Percentiles rank a stretch among this genome's conserved stretches.
These are phyloP conservation scores for Ilex paraguariensis DNA, from an alignment of 305 asterid genomes.

Conservation along the genomic window DNA sequence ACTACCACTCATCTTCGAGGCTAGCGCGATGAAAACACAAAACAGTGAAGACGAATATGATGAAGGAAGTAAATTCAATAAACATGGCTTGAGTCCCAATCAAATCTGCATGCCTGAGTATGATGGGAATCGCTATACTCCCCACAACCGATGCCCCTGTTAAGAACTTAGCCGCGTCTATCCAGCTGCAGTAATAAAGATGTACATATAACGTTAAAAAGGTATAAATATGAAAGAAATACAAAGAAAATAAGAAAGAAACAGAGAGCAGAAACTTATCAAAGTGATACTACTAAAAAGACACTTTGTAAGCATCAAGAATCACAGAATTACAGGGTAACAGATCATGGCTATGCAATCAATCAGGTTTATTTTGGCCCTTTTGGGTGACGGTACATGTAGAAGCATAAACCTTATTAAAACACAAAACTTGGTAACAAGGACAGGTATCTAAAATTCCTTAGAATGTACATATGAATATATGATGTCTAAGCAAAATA, in stretches of 20 bases:
- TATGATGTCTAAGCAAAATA: too few relatives aligned
- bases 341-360: too few relatives aligned
- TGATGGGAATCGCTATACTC: slow-evolving; percentile 88
- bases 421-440: too few relatives aligned
- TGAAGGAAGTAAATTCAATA: slow-evolving; percentile 84
- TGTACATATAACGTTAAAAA: neutral
- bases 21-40: slow-evolving; percentile 90
- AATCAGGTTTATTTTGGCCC: too few relatives aligned
- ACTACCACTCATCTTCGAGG: slow-evolving; percentile 90
- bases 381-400: too few relatives aligned
- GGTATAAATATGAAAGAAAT: neutral
- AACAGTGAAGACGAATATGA: slow-evolving; percentile 84
- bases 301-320: too few relatives aligned
- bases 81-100: slow-evolving; percentile 92
- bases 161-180: slow-evolving; percentile 83
- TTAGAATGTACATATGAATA: too few relatives aligned
- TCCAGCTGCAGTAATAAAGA: slow-evolving; percentile 59
- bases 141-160: slow-evolving; percentile 98
- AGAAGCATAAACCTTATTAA: too few relatives aligned
- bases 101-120: slow-evolving; percentile 78
- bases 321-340: too few relatives aligned
- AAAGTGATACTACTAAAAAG: too few relatives aligned
- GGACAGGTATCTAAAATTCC: too few relatives aligned
- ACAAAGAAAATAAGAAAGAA: neutral
- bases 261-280: too few relatives aligned